phyloP scores from a whole-genome alignment of 345 rosid genomes.

The Acer campestre region DNA sequence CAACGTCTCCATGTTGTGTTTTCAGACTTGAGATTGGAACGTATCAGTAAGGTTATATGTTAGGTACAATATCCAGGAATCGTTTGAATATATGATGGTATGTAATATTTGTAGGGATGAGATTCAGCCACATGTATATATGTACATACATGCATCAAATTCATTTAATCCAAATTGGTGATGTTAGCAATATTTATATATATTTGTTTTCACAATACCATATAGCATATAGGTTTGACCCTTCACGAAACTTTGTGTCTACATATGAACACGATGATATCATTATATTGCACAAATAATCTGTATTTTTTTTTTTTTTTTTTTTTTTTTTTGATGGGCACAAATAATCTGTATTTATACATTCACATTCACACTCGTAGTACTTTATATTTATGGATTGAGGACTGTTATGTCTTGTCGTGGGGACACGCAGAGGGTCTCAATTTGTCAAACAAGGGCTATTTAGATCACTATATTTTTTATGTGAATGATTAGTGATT shows the following conservation, averaged over 20 bases:
- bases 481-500: no score
- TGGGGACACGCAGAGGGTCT: no score
- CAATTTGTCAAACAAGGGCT: no score
- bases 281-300: background rate
- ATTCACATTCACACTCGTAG: background rate
- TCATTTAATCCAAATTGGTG: background rate
- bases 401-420: background rate
- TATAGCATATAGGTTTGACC: no score
- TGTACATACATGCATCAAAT: background rate
- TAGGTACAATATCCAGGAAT: slow-evolving; percentile 11
- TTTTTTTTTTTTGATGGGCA: no score
- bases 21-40: slow-evolving; percentile 14
- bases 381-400: no score
- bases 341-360: background rate
- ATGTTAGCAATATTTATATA: background rate
- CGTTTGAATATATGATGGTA: background rate
- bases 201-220: no score
- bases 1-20: slow-evolving; percentile 19
- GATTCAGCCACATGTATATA: background rate
- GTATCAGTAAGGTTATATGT: background rate
- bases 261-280: background rate
- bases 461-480: no score
- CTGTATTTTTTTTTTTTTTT: no score
- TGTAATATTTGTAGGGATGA: background rate
- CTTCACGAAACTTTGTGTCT: no score